Evolutionary conservation across 768 basidiomycete genomes (phyloP).

Genomic region (Boletus reticulatus): DNA sequence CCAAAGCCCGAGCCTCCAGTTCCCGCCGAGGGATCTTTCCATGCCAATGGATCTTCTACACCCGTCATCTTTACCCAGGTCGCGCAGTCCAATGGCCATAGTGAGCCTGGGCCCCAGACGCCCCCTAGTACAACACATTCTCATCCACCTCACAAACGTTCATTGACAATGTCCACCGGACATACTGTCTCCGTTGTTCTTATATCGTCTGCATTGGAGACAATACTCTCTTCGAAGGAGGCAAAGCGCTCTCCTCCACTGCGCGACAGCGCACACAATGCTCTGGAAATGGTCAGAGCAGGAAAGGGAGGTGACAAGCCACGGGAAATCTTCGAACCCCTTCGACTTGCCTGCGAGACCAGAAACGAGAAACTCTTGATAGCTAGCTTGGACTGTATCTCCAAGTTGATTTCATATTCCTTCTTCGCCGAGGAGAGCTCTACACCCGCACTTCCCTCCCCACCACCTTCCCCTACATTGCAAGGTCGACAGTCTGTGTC

Average conservation of each 20-base stretch:
- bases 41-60: constrained; percentile 4
- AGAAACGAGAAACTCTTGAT: constrained; percentile 92
- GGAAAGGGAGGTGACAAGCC: constrained; percentile 75
- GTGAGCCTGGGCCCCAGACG: constrained; percentile 16
- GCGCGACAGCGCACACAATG: constrained; percentile 77
- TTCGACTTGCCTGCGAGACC: constrained; percentile 95
- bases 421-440: constrained; percentile 81
- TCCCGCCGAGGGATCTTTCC: constrained; percentile 2
- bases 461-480: constrained; percentile 68
- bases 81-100: constrained; percentile 12
- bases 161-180: constrained; percentile 64
- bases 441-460: constrained; percentile 53
- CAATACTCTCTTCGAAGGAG: constrained; percentile 83
- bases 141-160: constrained; percentile 45
- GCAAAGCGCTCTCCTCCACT: constrained; percentile 81
- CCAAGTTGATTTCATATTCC: constrained; percentile 95
- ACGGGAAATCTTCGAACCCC: constrained; percentile 92
- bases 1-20: constrained; percentile 1
- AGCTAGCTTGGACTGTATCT: constrained; percentile 94
- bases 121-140: constrained; percentile 16
- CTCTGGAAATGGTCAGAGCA: constrained; percentile 76
- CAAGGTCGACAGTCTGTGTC: constrained; percentile 43
- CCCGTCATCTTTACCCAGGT: constrained; percentile 6
- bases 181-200: constrained; percentile 76
- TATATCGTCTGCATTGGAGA: constrained; percentile 82